These are phyloP conservation scores for Pulveroboletus sp. DNA, from an alignment of 1,284 basidiomycete genomes.

Conservation along the genomic window DNA sequence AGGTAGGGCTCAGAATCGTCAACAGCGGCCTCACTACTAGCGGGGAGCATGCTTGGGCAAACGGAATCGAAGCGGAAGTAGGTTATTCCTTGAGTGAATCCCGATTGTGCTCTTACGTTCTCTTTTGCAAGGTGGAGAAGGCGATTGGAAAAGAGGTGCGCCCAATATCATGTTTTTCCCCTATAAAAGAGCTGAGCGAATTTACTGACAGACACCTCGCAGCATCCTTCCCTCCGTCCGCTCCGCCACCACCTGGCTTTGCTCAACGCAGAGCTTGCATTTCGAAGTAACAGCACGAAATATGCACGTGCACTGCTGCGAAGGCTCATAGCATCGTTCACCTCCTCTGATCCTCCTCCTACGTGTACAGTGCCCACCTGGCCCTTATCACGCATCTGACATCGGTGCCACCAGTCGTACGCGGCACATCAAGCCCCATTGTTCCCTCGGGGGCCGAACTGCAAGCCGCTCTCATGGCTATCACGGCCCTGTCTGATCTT, in stretches of 20 bases:
- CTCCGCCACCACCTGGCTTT: conserved; percentile 56
- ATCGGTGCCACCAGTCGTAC: conserved; percentile 14
- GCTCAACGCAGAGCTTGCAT: conserved; percentile 52
- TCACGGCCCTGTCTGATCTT: conserved; percentile 40
- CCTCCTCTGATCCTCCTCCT: conserved; percentile 46
- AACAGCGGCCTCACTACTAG: conserved; percentile 41
- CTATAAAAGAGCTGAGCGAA: neutral
- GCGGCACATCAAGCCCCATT: conserved; percentile 3
- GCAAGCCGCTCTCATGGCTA: conserved; percentile 40
- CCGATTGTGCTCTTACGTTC: conserved; percentile 1
- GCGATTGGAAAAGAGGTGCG: conserved; percentile 48
- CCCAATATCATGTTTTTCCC: conserved; percentile 1
- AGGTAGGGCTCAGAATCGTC: conserved; percentile 57
- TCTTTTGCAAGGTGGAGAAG: conserved; percentile 42
- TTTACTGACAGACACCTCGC: conserved; percentile 2
- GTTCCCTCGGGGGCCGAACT: conserved; percentile 15
- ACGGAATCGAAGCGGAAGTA: conserved; percentile 52
- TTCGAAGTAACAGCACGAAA: conserved; percentile 46
- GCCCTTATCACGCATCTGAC: conserved; percentile 46
- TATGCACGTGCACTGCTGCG: conserved; percentile 54
- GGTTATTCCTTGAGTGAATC: conserved; percentile 1
- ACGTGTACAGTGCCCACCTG: conserved; percentile 49
- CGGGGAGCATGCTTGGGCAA: conserved; percentile 42
- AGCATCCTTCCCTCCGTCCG: conserved; percentile 59
- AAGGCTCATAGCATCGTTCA: conserved; percentile 48